Conservation (phyloP, 805 yeast species). For the Diddensiella santjacobensis region DNA sequence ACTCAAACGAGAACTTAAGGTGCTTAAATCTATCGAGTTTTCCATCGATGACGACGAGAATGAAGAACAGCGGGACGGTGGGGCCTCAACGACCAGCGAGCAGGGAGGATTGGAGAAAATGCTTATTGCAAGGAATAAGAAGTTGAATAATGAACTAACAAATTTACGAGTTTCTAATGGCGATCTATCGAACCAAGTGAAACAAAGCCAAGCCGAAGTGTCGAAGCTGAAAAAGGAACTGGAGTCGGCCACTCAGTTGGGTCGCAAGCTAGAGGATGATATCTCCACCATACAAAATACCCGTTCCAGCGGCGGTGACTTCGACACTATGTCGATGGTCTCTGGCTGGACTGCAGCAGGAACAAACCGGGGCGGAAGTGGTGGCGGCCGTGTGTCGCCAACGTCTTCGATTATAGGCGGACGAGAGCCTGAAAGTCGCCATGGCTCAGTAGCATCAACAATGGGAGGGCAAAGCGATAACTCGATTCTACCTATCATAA, state of each 20-base stretch:
- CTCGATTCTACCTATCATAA: constrained; percentile 74
- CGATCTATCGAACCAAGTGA: constrained; percentile 41
- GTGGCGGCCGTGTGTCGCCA: constrained; percentile 39
- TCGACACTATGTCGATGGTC: constrained; percentile 31
- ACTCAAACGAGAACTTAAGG: constrained; percentile 67
- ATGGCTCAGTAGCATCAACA: neutral
- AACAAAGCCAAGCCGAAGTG: constrained; percentile 31
- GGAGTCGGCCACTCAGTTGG: constrained; percentile 42
- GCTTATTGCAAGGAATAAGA: constrained; percentile 65
- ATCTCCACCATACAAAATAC: constrained; percentile 51
- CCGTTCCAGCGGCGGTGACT: constrained; percentile 26
- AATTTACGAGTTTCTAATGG: constrained; percentile 58
- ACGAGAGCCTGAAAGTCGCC: constrained; percentile 15
- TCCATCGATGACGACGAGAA: constrained; percentile 37
- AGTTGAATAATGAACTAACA: constrained; percentile 65
- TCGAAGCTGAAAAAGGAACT: constrained; percentile 36
- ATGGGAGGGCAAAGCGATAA: constrained; percentile 32
- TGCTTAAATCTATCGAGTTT: constrained; percentile 72
- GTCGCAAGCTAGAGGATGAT: constrained; percentile 69
- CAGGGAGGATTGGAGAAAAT: constrained; percentile 48
- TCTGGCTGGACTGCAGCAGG: constrained; percentile 32
- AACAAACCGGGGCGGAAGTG: constrained; percentile 32
- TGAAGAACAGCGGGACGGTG: constrained; percentile 30
- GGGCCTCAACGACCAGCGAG: constrained; percentile 9
- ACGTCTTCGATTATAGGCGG: constrained; percentile 35